phyloP scores from a whole-genome alignment of 2,329 filamentous ascomycete genomes.

The Beauveria australis region DNA sequence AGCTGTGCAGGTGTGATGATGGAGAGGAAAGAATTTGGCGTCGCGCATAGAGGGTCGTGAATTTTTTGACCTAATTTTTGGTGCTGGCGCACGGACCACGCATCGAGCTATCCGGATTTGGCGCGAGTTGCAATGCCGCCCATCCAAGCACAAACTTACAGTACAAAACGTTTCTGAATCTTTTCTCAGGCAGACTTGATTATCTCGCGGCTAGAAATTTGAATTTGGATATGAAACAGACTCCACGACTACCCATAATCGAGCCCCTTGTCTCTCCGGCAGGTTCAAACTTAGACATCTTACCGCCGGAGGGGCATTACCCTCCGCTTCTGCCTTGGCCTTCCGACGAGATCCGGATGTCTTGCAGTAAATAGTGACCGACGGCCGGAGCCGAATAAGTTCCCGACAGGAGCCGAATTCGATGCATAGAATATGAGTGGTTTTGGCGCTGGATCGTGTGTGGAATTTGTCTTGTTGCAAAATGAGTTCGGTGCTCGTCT shows the following conservation, averaged over 20 bases:
- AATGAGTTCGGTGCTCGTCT: too few relatives aligned
- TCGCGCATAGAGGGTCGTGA: neutral
- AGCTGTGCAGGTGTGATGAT: slow-evolving; percentile 7
- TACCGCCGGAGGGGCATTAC: neutral
- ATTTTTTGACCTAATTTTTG: slow-evolving; percentile 3
- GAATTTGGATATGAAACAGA: too few relatives aligned
- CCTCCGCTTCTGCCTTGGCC: neutral
- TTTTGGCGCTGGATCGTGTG: neutral
- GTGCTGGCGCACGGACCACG: slow-evolving; percentile 1
- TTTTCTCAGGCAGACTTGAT: too few relatives aligned
- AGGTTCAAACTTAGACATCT: neutral
- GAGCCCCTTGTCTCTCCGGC: neutral
- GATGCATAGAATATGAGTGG: too few relatives aligned
- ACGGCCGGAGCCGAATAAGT: neutral
- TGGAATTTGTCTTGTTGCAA: too few relatives aligned
- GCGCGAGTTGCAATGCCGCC: neutral
- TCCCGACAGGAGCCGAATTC: neutral
- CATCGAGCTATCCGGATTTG: neutral
- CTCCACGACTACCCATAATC: too few relatives aligned
- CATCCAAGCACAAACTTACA: too few relatives aligned
- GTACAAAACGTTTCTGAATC: neutral
- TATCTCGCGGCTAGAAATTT: too few relatives aligned
- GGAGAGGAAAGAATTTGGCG: neutral
- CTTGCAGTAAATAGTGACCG: neutral
- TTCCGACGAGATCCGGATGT: neutral